phyloP scores from a whole-genome alignment of 1,139 yeast genomes.

The Wickerhamomyces sp. region DNA sequence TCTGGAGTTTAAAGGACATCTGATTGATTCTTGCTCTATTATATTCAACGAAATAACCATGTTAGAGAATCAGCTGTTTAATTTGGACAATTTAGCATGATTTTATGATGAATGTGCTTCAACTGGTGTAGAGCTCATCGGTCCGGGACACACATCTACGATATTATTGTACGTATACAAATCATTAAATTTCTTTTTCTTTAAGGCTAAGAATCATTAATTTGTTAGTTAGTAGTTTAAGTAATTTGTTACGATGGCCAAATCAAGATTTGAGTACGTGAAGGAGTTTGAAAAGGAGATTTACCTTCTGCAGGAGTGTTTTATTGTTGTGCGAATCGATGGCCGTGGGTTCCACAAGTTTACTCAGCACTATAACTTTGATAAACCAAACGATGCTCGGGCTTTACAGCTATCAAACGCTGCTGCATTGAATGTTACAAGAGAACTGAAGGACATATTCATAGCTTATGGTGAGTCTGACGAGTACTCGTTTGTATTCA shows the following conservation, averaged over 20 bases:
- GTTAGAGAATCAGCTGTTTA: too few species aligned
- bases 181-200: neutral
- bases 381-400: conserved; percentile 78
- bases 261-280: conserved; percentile 82
- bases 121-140: too few species aligned
- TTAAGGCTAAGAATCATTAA: neutral
- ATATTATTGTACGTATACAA: too few species aligned
- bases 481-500: conserved; percentile 80
- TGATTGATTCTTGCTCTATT: too few species aligned
- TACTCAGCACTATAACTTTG: conserved; percentile 66
- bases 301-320: conserved; percentile 70
- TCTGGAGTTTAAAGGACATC: too few species aligned
- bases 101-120: too few species aligned
- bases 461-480: conserved; percentile 95
- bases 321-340: conserved; percentile 81
- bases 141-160: conserved; percentile 13
- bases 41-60: too few species aligned
- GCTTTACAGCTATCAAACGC: conserved; percentile 80
- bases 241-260: conserved; percentile 54
- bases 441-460: conserved; percentile 62
- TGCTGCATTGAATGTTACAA: conserved; percentile 67
- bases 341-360: conserved; percentile 94
- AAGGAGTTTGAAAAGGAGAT: conserved; percentile 74
- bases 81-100: too few species aligned
- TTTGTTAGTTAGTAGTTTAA: too few species aligned